Percentiles rank a stretch among this genome's conserved stretches.
phyloP scores from a whole-genome alignment of 176 grass and related monocot genomes.

The Stipa capillata region DNA sequence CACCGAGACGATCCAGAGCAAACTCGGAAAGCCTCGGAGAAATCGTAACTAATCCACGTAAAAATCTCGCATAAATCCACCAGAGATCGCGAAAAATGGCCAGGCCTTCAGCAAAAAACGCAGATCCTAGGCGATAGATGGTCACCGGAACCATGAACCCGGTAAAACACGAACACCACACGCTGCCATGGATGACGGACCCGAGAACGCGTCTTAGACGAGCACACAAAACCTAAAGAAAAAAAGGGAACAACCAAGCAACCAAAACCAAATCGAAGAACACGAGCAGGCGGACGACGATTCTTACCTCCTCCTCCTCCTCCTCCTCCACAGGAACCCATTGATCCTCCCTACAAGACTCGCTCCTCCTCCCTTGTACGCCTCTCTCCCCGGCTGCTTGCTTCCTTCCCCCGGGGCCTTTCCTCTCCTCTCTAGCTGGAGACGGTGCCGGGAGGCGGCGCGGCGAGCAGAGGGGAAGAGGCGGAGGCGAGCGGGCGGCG shows the following conservation, averaged over 20 bases:
- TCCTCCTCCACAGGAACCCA: not conserved
- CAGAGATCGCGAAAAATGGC: not conserved
- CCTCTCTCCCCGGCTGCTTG: too few relatives aligned
- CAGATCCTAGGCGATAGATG: not conserved
- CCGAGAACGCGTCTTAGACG: not conserved
- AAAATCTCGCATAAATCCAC: not conserved
- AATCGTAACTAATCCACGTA: not conserved
- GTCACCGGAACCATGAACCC: not conserved
- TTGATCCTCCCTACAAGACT: not conserved
- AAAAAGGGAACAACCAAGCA: not conserved
- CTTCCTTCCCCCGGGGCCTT: not conserved
- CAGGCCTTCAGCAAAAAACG: not conserved
- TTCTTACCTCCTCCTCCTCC: slow-evolving; percentile 15
- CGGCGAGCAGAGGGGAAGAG: too few relatives aligned
- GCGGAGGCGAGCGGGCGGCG: too few relatives aligned
- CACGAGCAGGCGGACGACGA: not conserved
- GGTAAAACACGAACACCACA: not conserved
- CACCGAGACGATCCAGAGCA: not conserved
- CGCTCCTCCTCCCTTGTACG: not conserved
- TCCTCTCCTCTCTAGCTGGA: not conserved
- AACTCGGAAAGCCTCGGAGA: not conserved
- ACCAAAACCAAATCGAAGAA: slow-evolving; percentile 3
- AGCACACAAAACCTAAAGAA: not conserved
- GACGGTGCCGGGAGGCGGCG: too few relatives aligned
- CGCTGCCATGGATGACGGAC: not conserved